These are phyloP conservation scores for Myxozyma nipponensis DNA, from an alignment of 805 yeast species.

Conservation along the genomic window DNA sequence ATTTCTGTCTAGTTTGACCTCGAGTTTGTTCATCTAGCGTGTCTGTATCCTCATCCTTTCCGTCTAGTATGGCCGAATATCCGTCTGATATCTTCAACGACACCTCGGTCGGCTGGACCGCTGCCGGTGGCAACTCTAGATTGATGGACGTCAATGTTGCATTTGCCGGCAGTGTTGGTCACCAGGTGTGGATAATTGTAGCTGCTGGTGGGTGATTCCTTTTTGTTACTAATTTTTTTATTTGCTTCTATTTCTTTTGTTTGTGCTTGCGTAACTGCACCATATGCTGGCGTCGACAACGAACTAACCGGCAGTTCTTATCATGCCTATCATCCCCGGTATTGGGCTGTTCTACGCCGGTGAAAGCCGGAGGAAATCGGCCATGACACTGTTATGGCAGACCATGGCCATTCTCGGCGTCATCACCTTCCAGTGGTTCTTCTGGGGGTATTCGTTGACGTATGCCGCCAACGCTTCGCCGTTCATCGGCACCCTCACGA, in stretches of 20 bases:
- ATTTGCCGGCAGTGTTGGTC: conserved; percentile 48
- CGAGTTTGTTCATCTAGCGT: too few relatives aligned
- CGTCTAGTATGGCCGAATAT: conserved; percentile 7
- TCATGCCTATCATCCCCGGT: conserved; percentile 97
- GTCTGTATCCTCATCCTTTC: too few relatives aligned
- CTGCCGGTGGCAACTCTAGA: conserved; percentile 61
- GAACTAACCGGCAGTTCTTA: conserved; percentile 43
- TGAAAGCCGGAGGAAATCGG: conserved; percentile 89
- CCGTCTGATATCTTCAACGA: conserved; percentile 6
- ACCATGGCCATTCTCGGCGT: conserved; percentile 83
- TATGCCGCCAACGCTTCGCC: conserved; percentile 67
- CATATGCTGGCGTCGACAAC: too few relatives aligned
- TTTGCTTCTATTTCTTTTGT: too few relatives aligned
- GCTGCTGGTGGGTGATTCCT: conserved; percentile 2
- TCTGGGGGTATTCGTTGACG: conserved; percentile 93
- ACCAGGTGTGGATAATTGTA: conserved; percentile 79
- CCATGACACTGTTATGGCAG: conserved; percentile 92
- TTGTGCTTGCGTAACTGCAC: too few relatives aligned
- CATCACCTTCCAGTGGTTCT: conserved; percentile 92
- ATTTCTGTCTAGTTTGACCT: too few relatives aligned
- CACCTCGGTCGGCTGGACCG: conserved; percentile 9
- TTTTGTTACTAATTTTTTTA: not conserved
- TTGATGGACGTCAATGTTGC: conserved; percentile 57
- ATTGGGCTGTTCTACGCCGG: conserved; percentile 92
- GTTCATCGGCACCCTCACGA: conserved; percentile 76